phyloP scores from a whole-genome alignment of 768 basidiomycete species.

The Chalciporus piperatus region DNA sequence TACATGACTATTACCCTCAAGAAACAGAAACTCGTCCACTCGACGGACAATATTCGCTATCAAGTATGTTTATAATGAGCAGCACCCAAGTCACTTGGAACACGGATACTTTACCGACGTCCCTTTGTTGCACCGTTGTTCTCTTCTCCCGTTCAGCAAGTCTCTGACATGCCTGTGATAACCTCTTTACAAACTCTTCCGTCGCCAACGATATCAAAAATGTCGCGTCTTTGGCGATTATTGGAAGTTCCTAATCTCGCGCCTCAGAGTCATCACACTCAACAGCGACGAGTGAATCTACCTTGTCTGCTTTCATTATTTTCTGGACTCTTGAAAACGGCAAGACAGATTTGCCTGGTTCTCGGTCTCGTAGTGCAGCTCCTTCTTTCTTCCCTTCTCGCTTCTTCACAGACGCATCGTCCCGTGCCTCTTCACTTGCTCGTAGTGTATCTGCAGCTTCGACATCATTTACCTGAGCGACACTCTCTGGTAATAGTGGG shows the following conservation, averaged over 20 bases:
- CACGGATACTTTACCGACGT: conserved; percentile 57
- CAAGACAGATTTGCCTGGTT: conserved; percentile 67
- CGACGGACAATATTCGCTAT: conserved; percentile 60
- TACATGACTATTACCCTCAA: conserved; percentile 53
- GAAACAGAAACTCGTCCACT: conserved; percentile 74
- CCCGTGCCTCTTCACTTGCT: conserved; percentile 1
- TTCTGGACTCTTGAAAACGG: conserved; percentile 78
- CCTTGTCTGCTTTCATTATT: conserved; percentile 87
- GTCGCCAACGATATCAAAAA: conserved; percentile 81
- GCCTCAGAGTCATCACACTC: conserved; percentile 1
- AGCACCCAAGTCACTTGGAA: background rate
- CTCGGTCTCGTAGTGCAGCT: conserved; percentile 27
- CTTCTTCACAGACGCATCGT: conserved; percentile 7
- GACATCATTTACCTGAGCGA: conserved; percentile 4
- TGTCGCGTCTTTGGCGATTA: conserved; percentile 72
- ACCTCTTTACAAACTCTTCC: conserved; percentile 81
- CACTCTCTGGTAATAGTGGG: conserved; percentile 3
- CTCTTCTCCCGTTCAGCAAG: conserved; percentile 71
- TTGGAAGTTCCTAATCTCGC: conserved; percentile 62
- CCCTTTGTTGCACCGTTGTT: conserved; percentile 72
- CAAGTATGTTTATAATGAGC: background rate
- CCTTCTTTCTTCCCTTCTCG: conserved; percentile 23
- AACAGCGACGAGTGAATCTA: conserved; percentile 23
- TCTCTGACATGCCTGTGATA: conserved; percentile 68
- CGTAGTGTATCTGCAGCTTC: conserved; percentile 12